Conservation (phyloP, 176 grass and related monocot genomes). For the Oryza glaberrima region DNA sequence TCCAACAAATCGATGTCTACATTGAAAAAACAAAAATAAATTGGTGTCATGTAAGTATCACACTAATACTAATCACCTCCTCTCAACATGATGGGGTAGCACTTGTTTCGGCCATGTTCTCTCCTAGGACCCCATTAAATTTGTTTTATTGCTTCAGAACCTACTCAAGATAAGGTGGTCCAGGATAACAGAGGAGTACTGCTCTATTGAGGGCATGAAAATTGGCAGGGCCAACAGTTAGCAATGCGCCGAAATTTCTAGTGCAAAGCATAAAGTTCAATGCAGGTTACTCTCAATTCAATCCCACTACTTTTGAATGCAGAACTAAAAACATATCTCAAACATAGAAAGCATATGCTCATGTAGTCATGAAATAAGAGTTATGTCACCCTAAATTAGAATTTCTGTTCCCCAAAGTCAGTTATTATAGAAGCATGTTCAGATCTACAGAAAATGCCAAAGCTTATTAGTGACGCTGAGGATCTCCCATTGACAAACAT, state of each 20-base stretch:
- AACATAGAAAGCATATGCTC: background rate
- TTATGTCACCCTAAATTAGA: background rate
- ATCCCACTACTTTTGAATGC: background rate
- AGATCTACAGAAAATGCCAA: background rate
- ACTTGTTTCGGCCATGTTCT: constrained; percentile 28
- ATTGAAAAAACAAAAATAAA: background rate
- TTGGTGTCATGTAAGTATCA: background rate
- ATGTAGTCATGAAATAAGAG: background rate
- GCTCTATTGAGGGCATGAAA: background rate
- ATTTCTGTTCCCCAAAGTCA: background rate
- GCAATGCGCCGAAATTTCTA: background rate
- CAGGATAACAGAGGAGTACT: background rate
- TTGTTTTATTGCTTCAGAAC: background rate
- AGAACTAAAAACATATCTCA: background rate
- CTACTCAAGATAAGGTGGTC: background rate
- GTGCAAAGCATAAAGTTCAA: background rate
- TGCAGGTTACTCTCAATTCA: background rate
- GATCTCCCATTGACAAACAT: background rate
- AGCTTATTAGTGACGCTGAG: background rate
- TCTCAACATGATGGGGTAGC: background rate
- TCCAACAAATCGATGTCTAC: background rate
- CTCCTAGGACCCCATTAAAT: constrained; percentile 12
- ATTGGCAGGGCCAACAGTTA: background rate
- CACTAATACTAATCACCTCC: background rate
- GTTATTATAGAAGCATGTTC: background rate